Evolutionary conservation across 2,329 filamentous ascomycete genomes (phyloP).

Genomic region (Sporothrix pallida): DNA sequence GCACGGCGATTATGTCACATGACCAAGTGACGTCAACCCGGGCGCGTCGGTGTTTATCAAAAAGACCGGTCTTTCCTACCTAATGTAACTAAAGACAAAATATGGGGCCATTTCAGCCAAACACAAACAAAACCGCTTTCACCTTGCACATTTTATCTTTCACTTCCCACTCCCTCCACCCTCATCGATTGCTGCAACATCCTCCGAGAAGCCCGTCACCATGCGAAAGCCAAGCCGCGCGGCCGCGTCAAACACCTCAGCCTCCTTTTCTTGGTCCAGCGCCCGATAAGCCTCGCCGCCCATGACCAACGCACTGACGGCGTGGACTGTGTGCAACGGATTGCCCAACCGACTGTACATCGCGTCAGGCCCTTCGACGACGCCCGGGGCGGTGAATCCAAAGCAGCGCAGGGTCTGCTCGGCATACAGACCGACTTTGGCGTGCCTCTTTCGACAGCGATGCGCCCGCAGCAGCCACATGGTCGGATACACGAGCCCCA

Average conservation of each 20-base stretch:
- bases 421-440: conserved; percentile 44
- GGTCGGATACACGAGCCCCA: conserved; percentile 47
- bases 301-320: conserved; percentile 44
- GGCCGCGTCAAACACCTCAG: conserved; percentile 41
- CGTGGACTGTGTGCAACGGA: conserved; percentile 46
- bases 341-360: conserved; percentile 40
- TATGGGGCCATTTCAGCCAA: too few relatives aligned
- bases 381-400: conserved; percentile 40
- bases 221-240: conserved; percentile 43
- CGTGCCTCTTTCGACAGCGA: conserved; percentile 44
- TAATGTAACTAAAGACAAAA: background rate
- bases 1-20: background rate
- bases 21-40: background rate
- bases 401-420: conserved; percentile 46
- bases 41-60: background rate
- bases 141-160: background rate
- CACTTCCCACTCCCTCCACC: background rate
- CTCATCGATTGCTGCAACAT: conserved; percentile 39
- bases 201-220: conserved; percentile 45
- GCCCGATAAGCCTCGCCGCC: conserved; percentile 43
- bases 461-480: conserved; percentile 48
- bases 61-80: background rate
- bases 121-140: background rate
- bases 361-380: conserved; percentile 36
- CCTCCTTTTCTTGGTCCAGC: conserved; percentile 42